Percentiles rank a stretch among this genome's conserved stretches.
Conservation (phyloP, 2,329 filamentous ascomycete species). For the Ceratocystis destructans region DNA sequence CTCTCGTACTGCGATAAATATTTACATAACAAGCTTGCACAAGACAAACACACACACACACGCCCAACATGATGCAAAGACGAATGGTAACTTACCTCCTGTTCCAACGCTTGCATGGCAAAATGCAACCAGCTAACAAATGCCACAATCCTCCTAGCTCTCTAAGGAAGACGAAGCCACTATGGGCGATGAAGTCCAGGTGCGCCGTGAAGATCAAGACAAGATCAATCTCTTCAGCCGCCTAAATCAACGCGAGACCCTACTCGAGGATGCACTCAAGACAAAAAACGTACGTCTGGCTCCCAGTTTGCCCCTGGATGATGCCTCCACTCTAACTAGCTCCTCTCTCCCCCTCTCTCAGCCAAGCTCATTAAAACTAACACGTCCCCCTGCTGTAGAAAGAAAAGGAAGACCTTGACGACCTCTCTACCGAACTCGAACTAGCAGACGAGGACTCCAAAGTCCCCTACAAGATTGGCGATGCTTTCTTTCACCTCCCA, state of each 20-base stretch:
- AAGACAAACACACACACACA: too few species aligned
- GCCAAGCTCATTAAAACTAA: not conserved
- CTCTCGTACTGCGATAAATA: not conserved
- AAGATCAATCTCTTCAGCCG: conserved; percentile 98
- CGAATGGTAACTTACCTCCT: conserved; percentile 39
- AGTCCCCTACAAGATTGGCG: conserved; percentile 94
- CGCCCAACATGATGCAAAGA: conserved; percentile 38
- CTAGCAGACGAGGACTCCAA: conserved; percentile 89
- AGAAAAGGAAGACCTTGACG: conserved; percentile 95
- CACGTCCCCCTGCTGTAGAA: conserved; percentile 46
- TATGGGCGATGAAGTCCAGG: conserved; percentile 70
- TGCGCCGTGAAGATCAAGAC: conserved; percentile 92
- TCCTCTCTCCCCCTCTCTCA: too few species aligned
- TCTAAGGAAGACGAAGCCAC: conserved; percentile 83
- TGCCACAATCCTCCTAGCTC: conserved; percentile 43
- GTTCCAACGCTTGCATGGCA: not conserved
- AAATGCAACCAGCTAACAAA: conserved; percentile 19
- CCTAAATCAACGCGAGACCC: conserved; percentile 72
- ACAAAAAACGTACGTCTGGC: conserved; percentile 55
- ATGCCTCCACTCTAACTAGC: not conserved
- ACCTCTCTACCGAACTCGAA: conserved; percentile 81
- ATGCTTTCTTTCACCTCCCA: conserved; percentile 81
- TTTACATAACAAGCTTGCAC: too few species aligned
- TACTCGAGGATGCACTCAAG: conserved; percentile 67
- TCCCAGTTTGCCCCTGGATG: too few species aligned